Base-by-base conservation (phyloP, 2,329 filamentous ascomycete genomes). In the Pseudogymnoascus sp. region DNA sequence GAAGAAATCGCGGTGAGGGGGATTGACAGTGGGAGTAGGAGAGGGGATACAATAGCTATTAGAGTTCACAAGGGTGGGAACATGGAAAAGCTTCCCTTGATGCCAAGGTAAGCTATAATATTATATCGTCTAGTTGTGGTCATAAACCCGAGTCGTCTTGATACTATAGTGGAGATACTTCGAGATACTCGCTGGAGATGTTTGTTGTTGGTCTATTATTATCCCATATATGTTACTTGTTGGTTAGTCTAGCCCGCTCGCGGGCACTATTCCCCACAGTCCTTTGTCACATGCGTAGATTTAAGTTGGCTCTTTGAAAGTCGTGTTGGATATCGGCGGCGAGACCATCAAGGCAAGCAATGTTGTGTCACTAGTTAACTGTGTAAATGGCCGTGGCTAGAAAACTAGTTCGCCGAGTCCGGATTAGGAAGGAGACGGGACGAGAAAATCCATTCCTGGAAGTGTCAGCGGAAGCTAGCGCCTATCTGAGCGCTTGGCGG, bases 381-480 rank as follows among this genome's bases (percentile, higher is more conserved):
- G 26, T 26, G 24, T 16, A 33, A 35, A 59, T 4, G 26, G 19
- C 24, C 26, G 26, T 24, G 14, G n/a, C 11, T 22, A 12, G 14
- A 33, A 37, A 59, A 35, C 33, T 38, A 61, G 35, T 7, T 6
- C 4, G n/a, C 5, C 31, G 37, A 31, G 11, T 4, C 19, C 19
- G 5, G n/a, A 61, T 61, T 46, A 61, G 35, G 22, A 61, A 53
- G 31, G 56, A 35, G 56, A 37, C 14, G 8, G 31, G 22, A 60
- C 31, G 31, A 37, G 56, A 37, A 37, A 24, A 24, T 19, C 56
- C 28, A 26, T 37, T 60, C 6, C n/a, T 60, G 4, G 56, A 60
- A 60, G 31, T 60, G 31, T 22, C 26, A 38, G 56, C 31, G 56
- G 35, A 35, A 60, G 56, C 56, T 60, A 19, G 35, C 56, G 43